These are phyloP conservation scores for Casuarina glauca DNA, from an alignment of 306 rosid species.

Conservation along the genomic window DNA sequence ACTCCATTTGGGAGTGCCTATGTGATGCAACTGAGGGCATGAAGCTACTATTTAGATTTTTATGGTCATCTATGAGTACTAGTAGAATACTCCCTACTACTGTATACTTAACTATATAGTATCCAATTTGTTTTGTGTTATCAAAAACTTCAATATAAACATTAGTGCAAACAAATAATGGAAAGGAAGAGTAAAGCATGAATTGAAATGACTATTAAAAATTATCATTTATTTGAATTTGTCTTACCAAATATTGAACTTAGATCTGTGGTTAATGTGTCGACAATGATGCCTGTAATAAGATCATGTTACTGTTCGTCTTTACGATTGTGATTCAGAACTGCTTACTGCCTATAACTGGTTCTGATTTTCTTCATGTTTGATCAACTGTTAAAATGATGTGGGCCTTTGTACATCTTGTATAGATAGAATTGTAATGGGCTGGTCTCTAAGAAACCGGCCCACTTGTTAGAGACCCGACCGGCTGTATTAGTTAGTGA, in stretches of 20 bases:
- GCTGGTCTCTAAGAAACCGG: too few relatives aligned
- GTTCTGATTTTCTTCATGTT: constrained; percentile 14
- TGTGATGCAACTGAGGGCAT: not conserved
- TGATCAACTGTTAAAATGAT: not conserved
- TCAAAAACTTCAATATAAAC: not conserved
- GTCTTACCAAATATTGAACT: not conserved
- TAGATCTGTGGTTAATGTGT: not conserved
- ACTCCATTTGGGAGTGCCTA: not conserved
- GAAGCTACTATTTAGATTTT: not conserved
- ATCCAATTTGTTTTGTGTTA: not conserved
- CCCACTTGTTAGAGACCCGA: too few relatives aligned
- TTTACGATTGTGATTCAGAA: not conserved
- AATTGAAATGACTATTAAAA: not conserved
- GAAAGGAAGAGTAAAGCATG: not conserved
- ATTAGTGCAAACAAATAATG: not conserved
- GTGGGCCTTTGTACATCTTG: too few relatives aligned
- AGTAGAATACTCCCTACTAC: not conserved
- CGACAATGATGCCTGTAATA: not conserved
- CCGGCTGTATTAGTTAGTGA: too few relatives aligned
- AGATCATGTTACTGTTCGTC: not conserved
- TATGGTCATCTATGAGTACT: not conserved
- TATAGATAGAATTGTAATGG: too few relatives aligned
- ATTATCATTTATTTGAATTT: not conserved
- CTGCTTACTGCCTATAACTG: constrained; percentile 1
- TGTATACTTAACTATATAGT: not conserved